Evolutionary conservation across 306 rosid genomes (phyloP).

Genomic region (Alnus glutinosa): DNA sequence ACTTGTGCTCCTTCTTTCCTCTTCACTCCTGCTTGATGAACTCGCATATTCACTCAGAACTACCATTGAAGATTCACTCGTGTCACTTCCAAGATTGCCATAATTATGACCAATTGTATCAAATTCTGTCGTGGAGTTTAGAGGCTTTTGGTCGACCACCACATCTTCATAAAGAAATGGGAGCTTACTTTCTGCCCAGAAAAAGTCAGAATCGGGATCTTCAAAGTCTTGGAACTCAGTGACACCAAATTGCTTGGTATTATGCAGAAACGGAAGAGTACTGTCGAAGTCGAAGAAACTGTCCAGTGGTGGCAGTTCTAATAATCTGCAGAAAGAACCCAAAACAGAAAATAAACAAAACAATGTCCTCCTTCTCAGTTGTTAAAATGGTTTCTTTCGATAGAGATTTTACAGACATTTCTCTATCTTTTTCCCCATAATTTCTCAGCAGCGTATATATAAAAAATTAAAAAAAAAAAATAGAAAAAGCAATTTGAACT

Average conservation of each 20-base stretch:
- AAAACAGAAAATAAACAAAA: not conserved
- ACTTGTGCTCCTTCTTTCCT: not conserved
- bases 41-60: constrained; percentile 20
- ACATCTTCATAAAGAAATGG: constrained; percentile 27
- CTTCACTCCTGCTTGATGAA: constrained; percentile 26
- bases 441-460: no score
- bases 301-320: constrained; percentile 40
- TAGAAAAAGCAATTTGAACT: no score
- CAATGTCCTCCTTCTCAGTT: not conserved
- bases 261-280: constrained; percentile 14
- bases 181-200: constrained; percentile 12
- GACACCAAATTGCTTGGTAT: constrained; percentile 25
- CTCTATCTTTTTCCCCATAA: not conserved
- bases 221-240: constrained; percentile 40
- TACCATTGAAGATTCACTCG: constrained; percentile 9
- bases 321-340: constrained; percentile 28
- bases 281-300: constrained; percentile 14
- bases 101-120: not conserved
- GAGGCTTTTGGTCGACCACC: constrained; percentile 35
- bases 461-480: not conserved
- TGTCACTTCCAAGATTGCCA: not conserved
- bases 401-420: not conserved
- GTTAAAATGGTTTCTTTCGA: not conserved
- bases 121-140: not conserved
- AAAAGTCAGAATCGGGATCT: constrained; percentile 29